These are phyloP conservation scores for Echinochloa phyllopogon DNA, from an alignment of 176 grass and related monocot species.

Conservation along the genomic window DNA sequence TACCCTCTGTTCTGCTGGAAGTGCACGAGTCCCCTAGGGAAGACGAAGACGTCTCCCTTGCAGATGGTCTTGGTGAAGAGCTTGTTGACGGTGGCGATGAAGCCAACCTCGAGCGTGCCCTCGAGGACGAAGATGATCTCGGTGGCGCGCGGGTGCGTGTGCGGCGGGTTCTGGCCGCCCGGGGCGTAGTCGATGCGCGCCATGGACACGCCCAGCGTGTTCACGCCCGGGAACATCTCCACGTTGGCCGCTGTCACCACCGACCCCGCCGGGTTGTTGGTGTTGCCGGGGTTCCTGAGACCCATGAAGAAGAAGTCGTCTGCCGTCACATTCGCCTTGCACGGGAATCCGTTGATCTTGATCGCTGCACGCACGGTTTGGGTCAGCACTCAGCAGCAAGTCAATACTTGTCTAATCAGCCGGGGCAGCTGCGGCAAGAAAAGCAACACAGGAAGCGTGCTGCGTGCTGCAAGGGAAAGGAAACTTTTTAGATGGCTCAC, in stretches of 20 bases:
- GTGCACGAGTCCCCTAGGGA: constrained; percentile 64
- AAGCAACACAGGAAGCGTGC: no score
- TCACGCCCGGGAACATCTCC: constrained; percentile 59
- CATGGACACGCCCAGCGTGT: constrained; percentile 80
- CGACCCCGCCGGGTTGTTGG: constrained; percentile 56
- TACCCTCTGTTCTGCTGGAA: constrained; percentile 72
- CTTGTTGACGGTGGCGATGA: constrained; percentile 26
- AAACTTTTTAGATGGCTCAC: constrained; percentile 33
- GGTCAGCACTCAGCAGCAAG: not conserved
- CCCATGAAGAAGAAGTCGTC: constrained; percentile 74
- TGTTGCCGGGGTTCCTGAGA: constrained; percentile 57
- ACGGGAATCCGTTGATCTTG: constrained; percentile 76
- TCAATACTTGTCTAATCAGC: not conserved
- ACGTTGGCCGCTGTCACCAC: constrained; percentile 59
- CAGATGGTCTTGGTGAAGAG: constrained; percentile 60
- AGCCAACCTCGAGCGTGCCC: constrained; percentile 58
- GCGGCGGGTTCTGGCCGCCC: constrained; percentile 65
- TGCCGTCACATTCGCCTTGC: constrained; percentile 64
- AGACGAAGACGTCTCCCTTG: constrained; percentile 66
- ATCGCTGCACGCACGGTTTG: constrained; percentile 42
- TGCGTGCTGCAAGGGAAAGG: not conserved
- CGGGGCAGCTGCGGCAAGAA: not conserved
- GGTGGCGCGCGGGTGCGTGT: constrained; percentile 81
- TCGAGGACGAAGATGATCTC: constrained; percentile 79
- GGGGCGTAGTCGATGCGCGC: constrained; percentile 76